phyloP scores from a whole-genome alignment of 2,329 filamentous ascomycete species.

The Trichoderma hamatum region DNA sequence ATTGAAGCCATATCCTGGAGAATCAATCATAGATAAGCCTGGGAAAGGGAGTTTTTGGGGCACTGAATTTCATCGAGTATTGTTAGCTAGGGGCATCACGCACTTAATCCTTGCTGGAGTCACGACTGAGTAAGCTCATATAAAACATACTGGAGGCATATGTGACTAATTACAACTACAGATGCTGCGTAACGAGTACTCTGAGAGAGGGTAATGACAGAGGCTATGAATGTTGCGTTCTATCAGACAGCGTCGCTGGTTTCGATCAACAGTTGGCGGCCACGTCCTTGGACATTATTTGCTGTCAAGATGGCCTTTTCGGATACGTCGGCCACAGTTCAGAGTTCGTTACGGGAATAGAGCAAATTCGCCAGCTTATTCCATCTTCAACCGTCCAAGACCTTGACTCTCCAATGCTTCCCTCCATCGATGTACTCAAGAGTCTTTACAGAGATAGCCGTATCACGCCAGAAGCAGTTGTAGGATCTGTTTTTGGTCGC shows the following conservation, averaged over 20 bases:
- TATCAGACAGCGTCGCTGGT: neutral
- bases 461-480: neutral
- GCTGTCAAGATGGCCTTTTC: neutral
- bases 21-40: constrained; percentile 5
- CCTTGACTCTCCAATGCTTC: neutral
- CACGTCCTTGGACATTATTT: neutral
- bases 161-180: neutral
- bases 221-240: constrained; percentile 8
- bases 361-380: neutral
- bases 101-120: constrained; percentile 16
- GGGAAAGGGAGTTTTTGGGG: constrained; percentile 20
- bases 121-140: neutral
- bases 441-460: neutral
- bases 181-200: constrained; percentile 10
- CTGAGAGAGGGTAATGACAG: constrained; percentile 1
- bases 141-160: neutral
- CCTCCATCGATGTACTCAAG: constrained; percentile 2
- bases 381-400: too few species aligned
- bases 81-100: constrained; percentile 11
- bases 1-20: neutral
- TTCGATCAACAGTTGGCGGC: neutral
- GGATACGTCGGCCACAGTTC: neutral
- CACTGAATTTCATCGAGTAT: neutral
- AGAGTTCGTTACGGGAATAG: neutral
- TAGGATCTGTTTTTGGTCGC: neutral